Conservation (phyloP, 163 green algal genomes). For the Chloroidium sp. region DNA sequence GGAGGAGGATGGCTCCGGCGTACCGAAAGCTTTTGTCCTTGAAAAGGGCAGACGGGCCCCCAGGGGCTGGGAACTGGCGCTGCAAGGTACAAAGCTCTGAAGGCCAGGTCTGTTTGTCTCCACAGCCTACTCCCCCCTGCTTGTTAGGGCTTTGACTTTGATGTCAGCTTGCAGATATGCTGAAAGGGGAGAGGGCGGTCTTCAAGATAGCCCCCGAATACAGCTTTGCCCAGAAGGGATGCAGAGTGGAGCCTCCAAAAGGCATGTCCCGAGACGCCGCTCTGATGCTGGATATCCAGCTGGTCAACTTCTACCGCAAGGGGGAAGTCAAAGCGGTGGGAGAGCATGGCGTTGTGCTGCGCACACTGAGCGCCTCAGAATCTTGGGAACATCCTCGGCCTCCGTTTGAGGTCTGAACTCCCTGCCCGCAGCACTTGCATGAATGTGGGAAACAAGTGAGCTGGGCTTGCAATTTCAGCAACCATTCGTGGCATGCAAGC, state of each 20-base stretch:
- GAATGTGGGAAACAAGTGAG: too few relatives aligned
- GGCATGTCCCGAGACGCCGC: slow-evolving; percentile 17
- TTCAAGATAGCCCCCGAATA: slow-evolving; percentile 61
- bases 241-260: slow-evolving; percentile 36
- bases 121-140: neutral
- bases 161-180: slow-evolving; percentile 43
- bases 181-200: slow-evolving; percentile 29
- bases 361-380: slow-evolving; percentile 30
- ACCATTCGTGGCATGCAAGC: too few relatives aligned
- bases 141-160: neutral
- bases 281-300: slow-evolving; percentile 29
- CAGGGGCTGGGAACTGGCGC: slow-evolving; percentile 58
- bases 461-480: too few relatives aligned
- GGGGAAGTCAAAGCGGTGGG: slow-evolving; percentile 25
- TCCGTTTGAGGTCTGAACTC: slow-evolving; percentile 53
- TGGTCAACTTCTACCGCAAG: slow-evolving; percentile 19
- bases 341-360: slow-evolving; percentile 29
- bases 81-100: slow-evolving; percentile 17
- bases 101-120: too few relatives aligned
- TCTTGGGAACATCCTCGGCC: slow-evolving; percentile 61
- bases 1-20: slow-evolving; percentile 46
- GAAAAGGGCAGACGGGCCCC: slow-evolving; percentile 45
- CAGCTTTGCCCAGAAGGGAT: slow-evolving; percentile 53
- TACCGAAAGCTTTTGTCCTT: slow-evolving; percentile 51
- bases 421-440: too few relatives aligned